Conservation (phyloP, 2,329 filamentous ascomycete species). For the Aureobasidium subglaciale region DNA sequence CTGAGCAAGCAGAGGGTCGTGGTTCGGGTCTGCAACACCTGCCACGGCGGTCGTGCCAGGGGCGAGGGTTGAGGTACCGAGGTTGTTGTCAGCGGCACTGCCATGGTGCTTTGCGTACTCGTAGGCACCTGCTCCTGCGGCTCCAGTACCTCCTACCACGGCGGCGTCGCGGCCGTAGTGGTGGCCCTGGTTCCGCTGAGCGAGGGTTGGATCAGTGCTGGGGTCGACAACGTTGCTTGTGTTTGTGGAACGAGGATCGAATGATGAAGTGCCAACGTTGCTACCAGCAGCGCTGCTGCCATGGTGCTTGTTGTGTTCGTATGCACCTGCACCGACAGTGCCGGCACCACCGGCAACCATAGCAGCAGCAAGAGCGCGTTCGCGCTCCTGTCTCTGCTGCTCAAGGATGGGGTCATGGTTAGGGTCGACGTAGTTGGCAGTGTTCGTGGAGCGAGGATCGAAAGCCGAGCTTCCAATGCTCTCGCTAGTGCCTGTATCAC, state of each 20-base stretch:
- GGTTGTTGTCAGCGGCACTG: slow-evolving; percentile 6
- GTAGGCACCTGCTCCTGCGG: slow-evolving; percentile 22
- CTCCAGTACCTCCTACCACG: slow-evolving; percentile 26
- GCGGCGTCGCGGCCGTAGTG: slow-evolving; percentile 30
- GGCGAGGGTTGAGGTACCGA: slow-evolving; percentile 23
- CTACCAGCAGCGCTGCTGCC: not conserved
- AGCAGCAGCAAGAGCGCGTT: slow-evolving; percentile 21
- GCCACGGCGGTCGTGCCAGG: slow-evolving; percentile 24
- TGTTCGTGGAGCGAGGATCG: slow-evolving; percentile 24
- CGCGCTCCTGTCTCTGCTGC: not conserved
- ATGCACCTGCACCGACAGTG: slow-evolving; percentile 27
- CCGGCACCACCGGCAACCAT: slow-evolving; percentile 27
- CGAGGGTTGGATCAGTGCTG: slow-evolving; percentile 2
- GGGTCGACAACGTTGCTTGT: slow-evolving; percentile 23
- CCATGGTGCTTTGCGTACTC: slow-evolving; percentile 19
- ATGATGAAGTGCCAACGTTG: slow-evolving; percentile 22
- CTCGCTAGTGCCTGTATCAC: not conserved
- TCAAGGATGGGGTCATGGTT: not conserved
- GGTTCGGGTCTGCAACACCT: slow-evolving; percentile 21
- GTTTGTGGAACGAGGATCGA: slow-evolving; percentile 25
- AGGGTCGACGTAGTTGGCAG: slow-evolving; percentile 25
- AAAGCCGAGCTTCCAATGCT: slow-evolving; percentile 21
- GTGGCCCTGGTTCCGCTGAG: slow-evolving; percentile 18
- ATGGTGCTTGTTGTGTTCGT: slow-evolving; percentile 28
- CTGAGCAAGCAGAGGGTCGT: slow-evolving; percentile 6